Percentiles rank a stretch among this genome's conserved stretches.
Conservation (phyloP, 768 basidiomycete species). For the Lentinula aciculospora region DNA sequence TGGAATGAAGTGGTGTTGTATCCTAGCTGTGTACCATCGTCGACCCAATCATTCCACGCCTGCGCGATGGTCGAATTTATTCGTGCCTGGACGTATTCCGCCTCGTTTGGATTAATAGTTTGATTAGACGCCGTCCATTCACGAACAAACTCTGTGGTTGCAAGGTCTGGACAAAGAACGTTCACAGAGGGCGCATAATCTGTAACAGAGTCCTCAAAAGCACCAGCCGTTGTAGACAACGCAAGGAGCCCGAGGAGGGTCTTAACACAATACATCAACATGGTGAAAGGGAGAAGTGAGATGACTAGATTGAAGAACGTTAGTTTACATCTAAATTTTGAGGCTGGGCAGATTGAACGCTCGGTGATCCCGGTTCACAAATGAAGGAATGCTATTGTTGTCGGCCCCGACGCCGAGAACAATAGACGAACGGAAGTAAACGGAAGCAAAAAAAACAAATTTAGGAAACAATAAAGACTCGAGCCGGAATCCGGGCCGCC, state of each 20-base stretch:
- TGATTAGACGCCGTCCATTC: slow-evolving; percentile 46
- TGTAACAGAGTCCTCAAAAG: slow-evolving; percentile 23
- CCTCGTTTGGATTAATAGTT: slow-evolving; percentile 43
- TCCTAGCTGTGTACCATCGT: slow-evolving; percentile 44
- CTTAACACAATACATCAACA: background rate
- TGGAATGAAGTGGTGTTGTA: slow-evolving; percentile 43
- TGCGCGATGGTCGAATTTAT: slow-evolving; percentile 31
- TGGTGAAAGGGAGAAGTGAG: background rate
- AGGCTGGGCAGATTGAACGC: background rate
- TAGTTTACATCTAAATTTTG: background rate
- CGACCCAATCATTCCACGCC: slow-evolving; percentile 59
- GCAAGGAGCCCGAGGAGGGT: slow-evolving; percentile 3
- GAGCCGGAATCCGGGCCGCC: background rate
- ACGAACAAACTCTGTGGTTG: slow-evolving; percentile 43
- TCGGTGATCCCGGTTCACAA: background rate
- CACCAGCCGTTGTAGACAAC: background rate
- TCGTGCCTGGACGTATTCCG: slow-evolving; percentile 39
- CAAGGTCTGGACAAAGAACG: slow-evolving; percentile 46
- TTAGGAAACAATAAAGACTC: background rate
- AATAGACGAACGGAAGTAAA: background rate
- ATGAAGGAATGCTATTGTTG: background rate
- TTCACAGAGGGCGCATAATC: slow-evolving; percentile 50
- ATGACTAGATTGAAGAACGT: background rate
- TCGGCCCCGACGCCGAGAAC: background rate
- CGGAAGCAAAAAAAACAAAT: background rate